Evolutionary conservation across 2,329 filamentous ascomycete species (phyloP).

Genomic region (Paecilomyces sp.): DNA sequence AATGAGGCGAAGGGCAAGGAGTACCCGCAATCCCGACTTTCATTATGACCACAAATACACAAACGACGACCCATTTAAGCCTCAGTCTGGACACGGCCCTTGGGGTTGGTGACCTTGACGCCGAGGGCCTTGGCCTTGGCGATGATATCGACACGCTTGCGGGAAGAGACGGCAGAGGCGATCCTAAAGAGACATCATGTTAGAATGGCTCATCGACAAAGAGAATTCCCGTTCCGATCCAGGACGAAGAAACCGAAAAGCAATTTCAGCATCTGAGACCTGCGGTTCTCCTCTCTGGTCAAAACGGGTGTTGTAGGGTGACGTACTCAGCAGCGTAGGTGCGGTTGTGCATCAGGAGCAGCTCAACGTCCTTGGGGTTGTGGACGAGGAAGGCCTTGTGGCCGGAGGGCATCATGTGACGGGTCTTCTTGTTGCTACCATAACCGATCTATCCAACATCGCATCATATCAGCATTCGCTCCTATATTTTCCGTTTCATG

Average conservation of each 20-base stretch:
- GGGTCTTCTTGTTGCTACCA: slow-evolving; percentile 99
- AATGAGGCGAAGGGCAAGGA: neutral
- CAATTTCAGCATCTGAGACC: neutral
- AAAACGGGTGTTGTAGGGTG: neutral
- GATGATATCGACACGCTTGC: slow-evolving; percentile 98
- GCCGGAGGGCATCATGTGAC: slow-evolving; percentile 96
- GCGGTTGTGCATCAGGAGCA: slow-evolving; percentile 99
- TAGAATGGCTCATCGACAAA: neutral
- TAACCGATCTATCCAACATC: slow-evolving; percentile 72
- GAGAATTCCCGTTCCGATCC: neutral
- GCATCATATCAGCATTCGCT: slow-evolving; percentile 7
- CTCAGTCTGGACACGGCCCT: slow-evolving; percentile 98
- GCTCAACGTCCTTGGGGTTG: slow-evolving; percentile 92
- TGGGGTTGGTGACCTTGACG: slow-evolving; percentile 99
- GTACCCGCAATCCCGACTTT: neutral
- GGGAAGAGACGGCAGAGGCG: slow-evolving; percentile 92
- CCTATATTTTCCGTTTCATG: neutral
- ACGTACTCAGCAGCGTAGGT: slow-evolving; percentile 98
- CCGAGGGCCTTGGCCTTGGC: slow-evolving; percentile 94
- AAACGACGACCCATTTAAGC: slow-evolving; percentile 40
- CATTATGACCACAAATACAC: slow-evolving; percentile 3
- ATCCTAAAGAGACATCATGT: slow-evolving; percentile 55
- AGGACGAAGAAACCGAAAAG: neutral
- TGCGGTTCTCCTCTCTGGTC: neutral
- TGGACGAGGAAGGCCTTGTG: slow-evolving; percentile 99